Evolutionary conservation across 129 eudicot species (phyloP).

Genomic region (Flaveria robusta): DNA sequence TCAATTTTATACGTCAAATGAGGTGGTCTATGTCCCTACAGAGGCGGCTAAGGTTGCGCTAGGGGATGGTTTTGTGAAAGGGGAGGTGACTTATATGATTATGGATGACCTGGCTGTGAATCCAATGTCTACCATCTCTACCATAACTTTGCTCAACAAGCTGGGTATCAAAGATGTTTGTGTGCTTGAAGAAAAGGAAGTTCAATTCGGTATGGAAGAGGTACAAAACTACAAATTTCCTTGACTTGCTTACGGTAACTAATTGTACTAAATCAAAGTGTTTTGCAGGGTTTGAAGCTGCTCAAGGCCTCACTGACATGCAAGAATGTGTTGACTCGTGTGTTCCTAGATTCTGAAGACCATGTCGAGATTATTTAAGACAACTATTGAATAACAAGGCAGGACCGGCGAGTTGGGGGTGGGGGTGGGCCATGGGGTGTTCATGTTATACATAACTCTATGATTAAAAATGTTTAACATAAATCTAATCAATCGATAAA

Average conservation of each 20-base stretch:
- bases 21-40: constrained; percentile 3
- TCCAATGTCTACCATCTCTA: constrained; percentile 44
- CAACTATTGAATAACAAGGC: not conserved
- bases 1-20: not conserved
- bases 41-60: constrained; percentile 16
- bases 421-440: not conserved
- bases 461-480: not conserved
- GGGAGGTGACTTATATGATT: constrained; percentile 46
- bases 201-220: constrained; percentile 38
- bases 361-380: constrained; percentile 18
- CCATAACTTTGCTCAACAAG: constrained; percentile 36
- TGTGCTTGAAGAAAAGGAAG: constrained; percentile 42
- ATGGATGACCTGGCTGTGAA: constrained; percentile 41
- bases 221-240: constrained; percentile 7
- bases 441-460: not conserved
- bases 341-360: constrained; percentile 33
- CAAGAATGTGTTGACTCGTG: constrained; percentile 44
- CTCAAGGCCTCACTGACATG: constrained; percentile 36
- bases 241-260: not conserved
- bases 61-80: constrained; percentile 44
- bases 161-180: constrained; percentile 36
- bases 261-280: not conserved
- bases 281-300: constrained; percentile 43
- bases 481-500: not conserved
- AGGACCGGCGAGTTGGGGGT: too few relatives aligned